Evolutionary conservation across 73 alveolate species (phyloP).

Genomic region (Loxodes magnus): DNA sequence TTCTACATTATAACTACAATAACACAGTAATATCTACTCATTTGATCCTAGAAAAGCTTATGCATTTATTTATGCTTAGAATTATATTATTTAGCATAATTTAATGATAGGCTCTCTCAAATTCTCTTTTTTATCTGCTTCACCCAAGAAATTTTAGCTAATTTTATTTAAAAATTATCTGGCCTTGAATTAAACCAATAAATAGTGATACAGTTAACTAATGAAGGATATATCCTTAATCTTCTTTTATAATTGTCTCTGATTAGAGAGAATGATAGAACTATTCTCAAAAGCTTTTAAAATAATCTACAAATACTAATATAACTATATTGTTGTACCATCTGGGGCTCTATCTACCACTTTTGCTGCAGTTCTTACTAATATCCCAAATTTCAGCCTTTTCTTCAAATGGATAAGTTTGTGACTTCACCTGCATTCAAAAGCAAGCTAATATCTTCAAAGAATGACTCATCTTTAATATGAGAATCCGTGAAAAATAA

Average conservation of each 20-base stretch:
- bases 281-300: constrained; percentile 88
- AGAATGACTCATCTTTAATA: constrained; percentile 94
- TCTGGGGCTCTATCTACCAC: constrained; percentile 93
- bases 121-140: constrained; percentile 64
- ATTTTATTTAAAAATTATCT: constrained; percentile 94
- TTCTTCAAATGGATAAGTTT: constrained; percentile 96
- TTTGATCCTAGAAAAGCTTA: no score
- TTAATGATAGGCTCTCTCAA: constrained; percentile 62
- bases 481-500: constrained; percentile 95
- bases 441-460: constrained; percentile 95
- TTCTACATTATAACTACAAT: no score
- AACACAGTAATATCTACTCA: no score
- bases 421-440: constrained; percentile 99
- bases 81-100: constrained; percentile 67
- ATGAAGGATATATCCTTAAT: constrained; percentile 96
- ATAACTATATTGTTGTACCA: constrained; percentile 84
- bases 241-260: constrained; percentile 96
- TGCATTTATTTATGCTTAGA: no score
- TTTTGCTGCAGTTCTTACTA: constrained; percentile 90
- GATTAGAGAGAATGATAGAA: constrained; percentile 96
- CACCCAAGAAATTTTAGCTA: constrained; percentile 74
- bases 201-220: constrained; percentile 97
- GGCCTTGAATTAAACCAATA: constrained; percentile 99
- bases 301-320: constrained; percentile 81
- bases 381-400: constrained; percentile 91